Percentiles rank a stretch among this genome's conserved stretches.
These are phyloP conservation scores for Sechiopsis laciniata DNA, from an alignment of 306 rosid genomes.

Conservation along the genomic window DNA sequence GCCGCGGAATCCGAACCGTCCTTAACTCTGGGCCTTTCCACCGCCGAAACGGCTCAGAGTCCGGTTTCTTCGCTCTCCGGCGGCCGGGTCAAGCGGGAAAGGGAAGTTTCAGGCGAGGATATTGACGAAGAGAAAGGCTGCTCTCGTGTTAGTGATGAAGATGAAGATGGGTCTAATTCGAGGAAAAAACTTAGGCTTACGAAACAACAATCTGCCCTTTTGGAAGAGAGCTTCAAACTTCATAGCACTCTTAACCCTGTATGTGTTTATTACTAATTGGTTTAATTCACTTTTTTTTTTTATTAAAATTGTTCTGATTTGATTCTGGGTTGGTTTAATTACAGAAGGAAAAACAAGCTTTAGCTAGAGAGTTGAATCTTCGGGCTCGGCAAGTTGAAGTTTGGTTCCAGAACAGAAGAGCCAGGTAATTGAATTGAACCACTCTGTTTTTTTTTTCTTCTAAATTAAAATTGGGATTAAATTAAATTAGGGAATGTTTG, in stretches of 20 bases:
- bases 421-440: constrained; percentile 36
- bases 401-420: constrained; percentile 77
- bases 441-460: neutral
- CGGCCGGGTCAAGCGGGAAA: constrained; percentile 50
- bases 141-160: constrained; percentile 57
- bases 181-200: constrained; percentile 63
- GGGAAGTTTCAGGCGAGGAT: constrained; percentile 40
- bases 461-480: neutral
- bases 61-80: constrained; percentile 53
- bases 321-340: neutral
- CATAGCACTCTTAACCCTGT: constrained; percentile 75
- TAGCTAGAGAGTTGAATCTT: constrained; percentile 51
- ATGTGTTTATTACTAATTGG: neutral
- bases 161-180: constrained; percentile 55
- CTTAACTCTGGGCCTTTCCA: constrained; percentile 41
- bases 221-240: constrained; percentile 63
- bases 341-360: constrained; percentile 71
- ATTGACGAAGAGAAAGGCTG: constrained; percentile 49
- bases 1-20: constrained; percentile 34
- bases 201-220: constrained; percentile 56
- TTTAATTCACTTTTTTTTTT: too few relatives aligned
- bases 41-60: constrained; percentile 43
- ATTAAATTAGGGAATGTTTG: neutral
- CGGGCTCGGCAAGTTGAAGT: constrained; percentile 69
- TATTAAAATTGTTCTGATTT: neutral